Evolutionary conservation across 2,329 filamentous ascomycete species (phyloP), one percentile per base, ranked within the genome.

Genomic region (Aplosporella prunicola): DNA sequence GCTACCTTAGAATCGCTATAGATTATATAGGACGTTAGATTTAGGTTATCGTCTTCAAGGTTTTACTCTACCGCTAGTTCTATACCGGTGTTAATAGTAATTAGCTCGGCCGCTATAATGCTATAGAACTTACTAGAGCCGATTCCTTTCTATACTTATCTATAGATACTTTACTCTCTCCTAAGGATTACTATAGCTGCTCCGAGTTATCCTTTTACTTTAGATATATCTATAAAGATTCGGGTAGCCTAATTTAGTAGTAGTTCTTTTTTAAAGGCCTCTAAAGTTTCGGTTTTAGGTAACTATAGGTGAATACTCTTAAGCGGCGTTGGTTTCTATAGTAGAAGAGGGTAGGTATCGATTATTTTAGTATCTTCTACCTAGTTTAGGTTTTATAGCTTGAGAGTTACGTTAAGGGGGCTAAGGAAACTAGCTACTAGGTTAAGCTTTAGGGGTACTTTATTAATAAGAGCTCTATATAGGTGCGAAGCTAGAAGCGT

Each of bases 1-100:
- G 16, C 29, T 31, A 18, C 29, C 9, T n/a, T 31, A 7, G 17
- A 31, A 18, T 31, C 29, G 10, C 29, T 31, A n/a, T 31, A 31
- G 17, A 31, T 31, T 20, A 14, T 31, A 5, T 20, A 31, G 16
- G 5, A n/a, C 11, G 17, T 18, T 31, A 2, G 29, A n/a, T 31
- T 31, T 31, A n/a, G 29, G 29, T 5, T 31, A 18, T 5, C 29
- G 5, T 31, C 9, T n/a, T 31, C 17, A 6, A 31, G 16, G 2
- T 20, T 4, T 20, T 31, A 18, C 16, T 20, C 29, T 5, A n/a
- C 29, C 14, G 16, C 17, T 20, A 31, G 29, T 20, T 31, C 29
- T 11, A 31, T 31, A 2, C 29, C 17, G 7, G 16, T 31, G 11
- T 31, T 20, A 31, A 31, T 31, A 20, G 29, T 13, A 14, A 31